phyloP scores from a whole-genome alignment of 768 basidiomycete genomes.

The Tylopilus plumbeoviolaceoides region DNA sequence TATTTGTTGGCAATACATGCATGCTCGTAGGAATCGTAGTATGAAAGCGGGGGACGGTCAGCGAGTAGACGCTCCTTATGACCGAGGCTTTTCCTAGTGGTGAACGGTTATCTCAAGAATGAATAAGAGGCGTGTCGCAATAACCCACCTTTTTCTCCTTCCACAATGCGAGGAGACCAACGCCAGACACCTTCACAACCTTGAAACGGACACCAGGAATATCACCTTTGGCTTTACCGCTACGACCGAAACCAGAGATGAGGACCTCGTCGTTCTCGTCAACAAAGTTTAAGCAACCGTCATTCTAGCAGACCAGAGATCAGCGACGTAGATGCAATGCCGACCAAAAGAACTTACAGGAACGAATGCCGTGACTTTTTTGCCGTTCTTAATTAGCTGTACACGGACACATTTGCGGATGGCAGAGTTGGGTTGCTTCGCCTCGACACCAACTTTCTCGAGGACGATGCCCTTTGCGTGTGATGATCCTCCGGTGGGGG shows the following conservation, averaged over 20 bases:
- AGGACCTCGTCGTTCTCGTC: constrained; percentile 99
- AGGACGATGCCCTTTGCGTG: constrained; percentile 99
- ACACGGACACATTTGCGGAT: constrained; percentile 99
- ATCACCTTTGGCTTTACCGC: constrained; percentile 99
- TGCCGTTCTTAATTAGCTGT: constrained; percentile 99
- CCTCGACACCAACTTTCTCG: constrained; percentile 99
- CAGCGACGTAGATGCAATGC: background rate
- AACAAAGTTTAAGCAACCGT: constrained; percentile 97
- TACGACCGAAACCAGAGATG: constrained; percentile 99
- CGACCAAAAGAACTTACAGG: constrained; percentile 55
- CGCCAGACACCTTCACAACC: constrained; percentile 99
- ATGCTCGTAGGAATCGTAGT: constrained; percentile 20
- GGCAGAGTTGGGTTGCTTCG: constrained; percentile 99
- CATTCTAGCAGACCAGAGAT: constrained; percentile 53
- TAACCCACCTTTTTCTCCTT: constrained; percentile 94
- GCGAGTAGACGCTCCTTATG: constrained; percentile 31
- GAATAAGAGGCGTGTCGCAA: background rate
- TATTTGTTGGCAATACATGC: constrained; percentile 24
- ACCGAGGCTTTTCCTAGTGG: constrained; percentile 69
- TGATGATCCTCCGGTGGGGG: constrained; percentile 97
- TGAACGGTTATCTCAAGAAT: background rate
- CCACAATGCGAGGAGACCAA: constrained; percentile 96
- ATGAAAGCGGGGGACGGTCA: constrained; percentile 5
- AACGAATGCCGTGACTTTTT: constrained; percentile 99
- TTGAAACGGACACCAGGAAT: constrained; percentile 99